Base-by-base conservation (phyloP, 2,329 filamentous ascomycete species). In the Pseudogymnoascus sp. region DNA sequence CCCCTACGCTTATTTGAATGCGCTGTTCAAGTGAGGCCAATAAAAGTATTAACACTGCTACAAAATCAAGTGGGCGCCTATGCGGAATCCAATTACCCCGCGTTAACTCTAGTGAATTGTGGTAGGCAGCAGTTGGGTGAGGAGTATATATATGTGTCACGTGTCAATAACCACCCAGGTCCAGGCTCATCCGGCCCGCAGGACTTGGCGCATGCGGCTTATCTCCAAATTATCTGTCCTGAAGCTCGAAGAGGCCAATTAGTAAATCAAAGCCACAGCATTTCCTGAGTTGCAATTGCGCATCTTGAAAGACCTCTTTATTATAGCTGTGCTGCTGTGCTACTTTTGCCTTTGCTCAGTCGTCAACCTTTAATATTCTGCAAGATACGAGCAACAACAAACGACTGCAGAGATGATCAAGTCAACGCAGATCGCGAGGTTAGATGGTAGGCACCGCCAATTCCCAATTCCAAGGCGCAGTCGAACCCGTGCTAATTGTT, bases 401-500 rank as follows among this genome's bases (percentile, higher is more conserved):
- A 61, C 60, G 21, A 4, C 37, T n/a, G 51, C 25, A 28, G 71
- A 67, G 48, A 75, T 74, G 92, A 93, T 96, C 73, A 86, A 85
- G 76, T 95, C 93, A 72, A 99, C 93, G 62, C 91, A 96, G 79
- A 96, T 99, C 79, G 89, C 92, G 69, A 85, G 95, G 77, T 85
- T 98, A 62, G 95, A 98, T 79, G 93, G 92, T 95, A 74, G 65
- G 71, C 67, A 21, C 51, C 28, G 6, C 28, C 10, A 34, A 57
- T 57, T 34, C n/a, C 16, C 28, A 57, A 21, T 21, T 13, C 10
- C 1, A 21, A 21, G 51, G 28, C 28, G 28, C n/a, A 57, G 8
- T 57, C n/a, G 16, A 57, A 34, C 51, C n/a, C 34, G 10, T 34
- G n/a, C 51, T 57, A 57, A 57, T 16, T 34, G n/a, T 34, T 60